Percentiles rank a stretch among this genome's conserved stretches.
Evolutionary conservation across 768 basidiomycete genomes (phyloP).

Genomic region (Mycena vulgaris): DNA sequence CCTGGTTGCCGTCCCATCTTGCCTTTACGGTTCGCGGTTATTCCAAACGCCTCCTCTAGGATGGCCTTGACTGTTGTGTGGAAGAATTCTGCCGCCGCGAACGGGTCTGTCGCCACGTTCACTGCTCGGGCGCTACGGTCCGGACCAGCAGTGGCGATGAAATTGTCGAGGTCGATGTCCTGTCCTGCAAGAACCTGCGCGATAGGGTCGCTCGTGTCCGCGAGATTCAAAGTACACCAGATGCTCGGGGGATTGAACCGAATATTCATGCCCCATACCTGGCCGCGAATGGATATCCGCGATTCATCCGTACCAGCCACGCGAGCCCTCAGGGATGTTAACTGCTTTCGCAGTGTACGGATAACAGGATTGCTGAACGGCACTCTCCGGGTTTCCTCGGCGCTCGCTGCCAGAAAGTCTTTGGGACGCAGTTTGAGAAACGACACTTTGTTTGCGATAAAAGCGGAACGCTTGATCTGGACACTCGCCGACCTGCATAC

Average conservation of each 20-base stretch:
- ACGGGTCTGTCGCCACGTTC: conserved; percentile 57
- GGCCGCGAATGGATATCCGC: conserved; percentile 39
- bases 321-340: conserved; percentile 41
- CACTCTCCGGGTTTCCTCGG: conserved; percentile 48
- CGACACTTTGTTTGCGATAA: conserved; percentile 37
- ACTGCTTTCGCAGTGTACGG: conserved; percentile 41
- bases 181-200: conserved; percentile 60
- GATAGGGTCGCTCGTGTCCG: conserved; percentile 59
- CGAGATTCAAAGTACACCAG: conserved; percentile 62
- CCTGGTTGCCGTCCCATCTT: conserved; percentile 45
- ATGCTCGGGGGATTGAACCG: conserved; percentile 49
- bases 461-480: conserved; percentile 49
- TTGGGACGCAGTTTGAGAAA: conserved; percentile 45
- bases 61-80: conserved; percentile 51
- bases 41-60: conserved; percentile 50
- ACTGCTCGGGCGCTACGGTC: conserved; percentile 27
- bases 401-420: conserved; percentile 48
- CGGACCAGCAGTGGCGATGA: conserved; percentile 46
- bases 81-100: conserved; percentile 59
- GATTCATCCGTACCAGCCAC: conserved; percentile 54
- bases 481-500: conserved; percentile 45
- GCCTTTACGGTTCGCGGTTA: conserved; percentile 37
- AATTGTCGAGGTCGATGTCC: conserved; percentile 60
- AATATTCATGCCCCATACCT: conserved; percentile 56
- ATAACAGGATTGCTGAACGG: conserved; percentile 47